Evolutionary conservation across 371 early-diverging fungal genomes (phyloP), one percentile per base, ranked within the genome.

Genomic region (Mortierella sp.): DNA sequence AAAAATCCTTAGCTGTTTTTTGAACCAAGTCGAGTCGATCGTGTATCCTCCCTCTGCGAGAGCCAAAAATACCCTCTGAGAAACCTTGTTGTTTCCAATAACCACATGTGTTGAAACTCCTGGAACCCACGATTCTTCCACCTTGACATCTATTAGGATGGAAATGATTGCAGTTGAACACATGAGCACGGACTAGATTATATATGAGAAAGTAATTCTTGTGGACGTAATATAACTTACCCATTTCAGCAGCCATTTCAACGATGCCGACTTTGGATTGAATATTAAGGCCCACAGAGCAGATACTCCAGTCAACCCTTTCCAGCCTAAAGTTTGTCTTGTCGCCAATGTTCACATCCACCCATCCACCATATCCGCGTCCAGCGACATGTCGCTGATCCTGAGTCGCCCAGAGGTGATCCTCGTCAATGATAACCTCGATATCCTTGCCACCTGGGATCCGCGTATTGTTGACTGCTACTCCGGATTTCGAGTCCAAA

Each of bases 311-410:
- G 43, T 84, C 85, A 0, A 84, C 72, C 73, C 82, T 75, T 29
- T 84, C 85, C 12, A 84, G 72, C 12, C 85, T 72, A 48, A 84
- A 84, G 11, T 81, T 65, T 14, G 85, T 84, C 10, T 78, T 76
- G 5, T 78, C 79, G 0, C 85, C 85, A 71, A 84, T 78, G 29
- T 29, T 58, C 0, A 84, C 70, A 16, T 78, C 68, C 0, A 74
- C 85, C 51, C 68, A 81, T 32, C 85, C 85, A 7, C 85, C 85
- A 29, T 81, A 84, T 16, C 85, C 85, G 65, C 72, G 72, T 73
- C 85, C 85, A 35, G 85, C 85, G 3, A 84, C 71, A 49, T 84
- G 81, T 16, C 65, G 58, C 7, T 60, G 78, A 2, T 81, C 76
- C 8, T 74, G 71, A 10, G 21, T 48, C 12, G 27, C 68, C 78